These are phyloP conservation scores for Pharnaceum exiguum DNA, from an alignment of 148 eudicot genomes.

Conservation along the genomic window DNA sequence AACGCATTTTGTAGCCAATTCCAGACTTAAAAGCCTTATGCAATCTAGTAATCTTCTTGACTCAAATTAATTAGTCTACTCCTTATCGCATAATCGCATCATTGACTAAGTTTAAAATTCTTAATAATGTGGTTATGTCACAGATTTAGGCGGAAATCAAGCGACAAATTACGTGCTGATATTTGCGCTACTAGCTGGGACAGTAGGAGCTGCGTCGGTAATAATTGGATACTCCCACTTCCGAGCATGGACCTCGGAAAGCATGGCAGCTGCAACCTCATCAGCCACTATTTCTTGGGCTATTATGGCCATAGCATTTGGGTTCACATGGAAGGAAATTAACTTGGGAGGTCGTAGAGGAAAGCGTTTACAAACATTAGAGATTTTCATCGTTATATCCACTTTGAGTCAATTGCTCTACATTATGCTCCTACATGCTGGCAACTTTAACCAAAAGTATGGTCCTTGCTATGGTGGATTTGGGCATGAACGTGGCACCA, in stretches of 20 bases:
- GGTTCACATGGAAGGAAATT: slow-evolving; percentile 85
- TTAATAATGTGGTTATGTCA: too few species aligned
- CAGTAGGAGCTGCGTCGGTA: slow-evolving; percentile 43
- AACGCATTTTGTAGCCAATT: too few species aligned
- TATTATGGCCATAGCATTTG: slow-evolving; percentile 50
- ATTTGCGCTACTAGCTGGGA: slow-evolving; percentile 54
- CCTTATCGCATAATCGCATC: too few species aligned
- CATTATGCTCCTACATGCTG: slow-evolving; percentile 57
- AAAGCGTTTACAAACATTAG: slow-evolving; percentile 68
- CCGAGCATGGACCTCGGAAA: slow-evolving; percentile 48
- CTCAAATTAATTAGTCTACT: too few species aligned
- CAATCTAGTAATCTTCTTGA: too few species aligned
- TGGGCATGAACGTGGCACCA: background rate
- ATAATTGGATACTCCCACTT: slow-evolving; percentile 39
- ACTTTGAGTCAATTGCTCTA: slow-evolving; percentile 56
- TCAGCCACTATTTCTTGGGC: slow-evolving; percentile 55
- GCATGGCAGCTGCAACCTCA: slow-evolving; percentile 50
- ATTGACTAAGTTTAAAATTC: too few species aligned
- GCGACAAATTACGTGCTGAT: slow-evolving; percentile 60
- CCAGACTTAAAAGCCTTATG: too few species aligned
- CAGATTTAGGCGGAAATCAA: slow-evolving; percentile 74
- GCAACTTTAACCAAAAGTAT: slow-evolving; percentile 33
- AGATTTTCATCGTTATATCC: slow-evolving; percentile 43
- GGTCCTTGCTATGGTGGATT: slow-evolving; percentile 28
- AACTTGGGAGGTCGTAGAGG: slow-evolving; percentile 64